Evolutionary conservation across 2,329 filamentous ascomycete genomes (phyloP).

Genomic region (Tympanopsis confertula): DNA sequence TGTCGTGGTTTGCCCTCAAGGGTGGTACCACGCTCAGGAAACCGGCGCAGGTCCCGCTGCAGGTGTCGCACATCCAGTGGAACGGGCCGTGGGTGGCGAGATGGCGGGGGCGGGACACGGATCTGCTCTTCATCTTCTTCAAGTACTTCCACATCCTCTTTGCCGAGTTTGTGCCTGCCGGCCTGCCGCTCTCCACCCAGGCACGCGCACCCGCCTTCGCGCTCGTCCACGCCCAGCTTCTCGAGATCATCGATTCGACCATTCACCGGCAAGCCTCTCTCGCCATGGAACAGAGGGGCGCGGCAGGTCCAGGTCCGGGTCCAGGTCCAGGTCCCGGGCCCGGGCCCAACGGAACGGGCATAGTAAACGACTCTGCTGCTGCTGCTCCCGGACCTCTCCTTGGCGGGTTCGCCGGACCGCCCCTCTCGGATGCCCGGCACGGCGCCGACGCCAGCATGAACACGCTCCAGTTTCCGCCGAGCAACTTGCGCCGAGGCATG

Average conservation of each 20-base stretch:
- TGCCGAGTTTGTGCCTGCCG: constrained; percentile 56
- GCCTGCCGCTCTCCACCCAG: constrained; percentile 39
- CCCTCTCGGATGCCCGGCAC: constrained; percentile 29
- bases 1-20: constrained; percentile 34
- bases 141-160: constrained; percentile 77
- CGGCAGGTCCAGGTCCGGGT: neutral
- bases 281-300: constrained; percentile 27
- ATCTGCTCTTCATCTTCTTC: constrained; percentile 82
- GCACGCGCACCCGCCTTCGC: constrained; percentile 65
- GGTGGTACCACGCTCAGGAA: constrained; percentile 50
- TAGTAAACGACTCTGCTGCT: constrained; percentile 24
- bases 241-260: constrained; percentile 70
- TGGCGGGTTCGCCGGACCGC: constrained; percentile 16
- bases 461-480: constrained; percentile 48
- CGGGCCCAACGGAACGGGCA: constrained; percentile 11
- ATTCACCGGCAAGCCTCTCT: constrained; percentile 62
- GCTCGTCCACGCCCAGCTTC: constrained; percentile 69
- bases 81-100: constrained; percentile 72
- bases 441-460: constrained; percentile 56
- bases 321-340: constrained; percentile 15
- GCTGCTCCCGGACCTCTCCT: constrained; percentile 50
- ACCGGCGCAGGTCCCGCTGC: constrained; percentile 51
- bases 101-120: constrained; percentile 79
- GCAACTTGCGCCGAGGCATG: constrained; percentile 68
- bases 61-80: constrained; percentile 68